phyloP scores from a whole-genome alignment of 495 filamentous ascomycete species.

The Penicillium argentinense region DNA sequence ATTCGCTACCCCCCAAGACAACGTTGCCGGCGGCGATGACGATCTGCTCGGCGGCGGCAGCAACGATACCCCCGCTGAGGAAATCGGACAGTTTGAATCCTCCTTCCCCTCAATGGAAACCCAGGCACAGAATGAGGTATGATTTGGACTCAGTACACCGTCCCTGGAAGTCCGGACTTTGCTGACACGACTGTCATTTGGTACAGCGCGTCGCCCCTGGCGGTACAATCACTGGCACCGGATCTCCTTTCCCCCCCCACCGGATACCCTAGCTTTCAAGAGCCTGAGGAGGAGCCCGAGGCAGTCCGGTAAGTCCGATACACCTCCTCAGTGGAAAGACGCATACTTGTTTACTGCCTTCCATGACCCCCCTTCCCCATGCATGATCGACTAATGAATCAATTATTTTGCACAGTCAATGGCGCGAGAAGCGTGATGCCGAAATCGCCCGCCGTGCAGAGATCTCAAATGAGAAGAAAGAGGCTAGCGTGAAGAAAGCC shows the following conservation, averaged over 20 bases:
- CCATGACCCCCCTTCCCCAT: not conserved
- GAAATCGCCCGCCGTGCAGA: constrained; percentile 74
- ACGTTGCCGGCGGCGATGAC: constrained; percentile 56
- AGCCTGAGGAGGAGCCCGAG: constrained; percentile 77
- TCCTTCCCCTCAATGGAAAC: constrained; percentile 83
- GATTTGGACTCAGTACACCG: constrained; percentile 10
- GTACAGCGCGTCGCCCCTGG: constrained; percentile 72
- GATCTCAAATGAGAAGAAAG: constrained; percentile 72
- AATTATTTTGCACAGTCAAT: constrained; percentile 54
- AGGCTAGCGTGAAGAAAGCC: constrained; percentile 78
- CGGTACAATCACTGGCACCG: constrained; percentile 82
- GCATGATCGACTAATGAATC: not conserved
- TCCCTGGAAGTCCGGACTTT: not conserved
- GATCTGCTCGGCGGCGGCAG: constrained; percentile 72
- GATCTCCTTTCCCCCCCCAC: constrained; percentile 68
- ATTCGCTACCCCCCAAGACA: constrained; percentile 80
- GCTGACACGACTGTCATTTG: constrained; percentile 23
- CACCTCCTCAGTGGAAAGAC: constrained; percentile 1
- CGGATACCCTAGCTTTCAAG: constrained; percentile 48
- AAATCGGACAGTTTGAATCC: constrained; percentile 75
- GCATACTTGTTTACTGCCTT: constrained; percentile 6
- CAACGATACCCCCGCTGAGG: constrained; percentile 43
- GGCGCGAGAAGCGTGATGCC: constrained; percentile 85
- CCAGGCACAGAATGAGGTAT: constrained; percentile 67
- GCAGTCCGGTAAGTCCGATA: constrained; percentile 62